Evolutionary conservation across 495 filamentous ascomycete genomes (phyloP).

Genomic region (Lentithecium fluviatile): DNA sequence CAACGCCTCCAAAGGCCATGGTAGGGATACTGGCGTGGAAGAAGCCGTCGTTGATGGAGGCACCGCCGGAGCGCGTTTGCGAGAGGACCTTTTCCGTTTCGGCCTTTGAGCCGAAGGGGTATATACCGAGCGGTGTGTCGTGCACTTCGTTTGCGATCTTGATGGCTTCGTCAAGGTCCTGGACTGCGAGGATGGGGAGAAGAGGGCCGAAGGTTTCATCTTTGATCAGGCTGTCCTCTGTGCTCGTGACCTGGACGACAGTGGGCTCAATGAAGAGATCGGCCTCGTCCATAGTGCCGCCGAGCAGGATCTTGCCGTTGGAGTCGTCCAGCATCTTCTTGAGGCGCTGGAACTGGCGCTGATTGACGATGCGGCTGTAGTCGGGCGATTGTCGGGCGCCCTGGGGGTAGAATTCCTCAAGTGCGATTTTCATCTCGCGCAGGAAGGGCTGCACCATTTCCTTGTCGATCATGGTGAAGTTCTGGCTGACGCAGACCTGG

Average conservation of each 20-base stretch:
- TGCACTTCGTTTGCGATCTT: slow-evolving; percentile 70
- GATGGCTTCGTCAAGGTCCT: slow-evolving; percentile 78
- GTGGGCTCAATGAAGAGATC: slow-evolving; percentile 85
- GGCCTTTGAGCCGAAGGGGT: slow-evolving; percentile 75
- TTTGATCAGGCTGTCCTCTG: slow-evolving; percentile 72
- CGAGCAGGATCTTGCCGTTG: slow-evolving; percentile 79
- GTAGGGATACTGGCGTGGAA: slow-evolving; percentile 76
- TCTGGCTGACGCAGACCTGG: slow-evolving; percentile 85
- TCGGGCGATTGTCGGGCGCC: slow-evolving; percentile 73
- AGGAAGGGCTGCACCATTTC: slow-evolving; percentile 70
- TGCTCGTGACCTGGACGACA: slow-evolving; percentile 69
- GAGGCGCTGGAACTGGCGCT: slow-evolving; percentile 73
- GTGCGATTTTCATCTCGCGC: slow-evolving; percentile 65
- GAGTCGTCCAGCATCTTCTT: slow-evolving; percentile 83
- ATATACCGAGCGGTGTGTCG: slow-evolving; percentile 76
- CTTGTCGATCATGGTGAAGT: slow-evolving; percentile 81
- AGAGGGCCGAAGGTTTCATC: slow-evolving; percentile 91
- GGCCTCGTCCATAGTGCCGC: slow-evolving; percentile 74
- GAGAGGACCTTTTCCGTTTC: slow-evolving; percentile 61
- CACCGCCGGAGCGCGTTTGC: slow-evolving; percentile 45
- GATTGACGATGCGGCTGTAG: slow-evolving; percentile 75
- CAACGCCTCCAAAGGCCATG: slow-evolving; percentile 87
- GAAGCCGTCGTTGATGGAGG: slow-evolving; percentile 53
- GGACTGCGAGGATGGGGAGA: slow-evolving; percentile 72
- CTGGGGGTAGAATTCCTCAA: slow-evolving; percentile 80